These are phyloP conservation scores for Prunus campanulata DNA, from an alignment of 306 rosid species.

Conservation along the genomic window DNA sequence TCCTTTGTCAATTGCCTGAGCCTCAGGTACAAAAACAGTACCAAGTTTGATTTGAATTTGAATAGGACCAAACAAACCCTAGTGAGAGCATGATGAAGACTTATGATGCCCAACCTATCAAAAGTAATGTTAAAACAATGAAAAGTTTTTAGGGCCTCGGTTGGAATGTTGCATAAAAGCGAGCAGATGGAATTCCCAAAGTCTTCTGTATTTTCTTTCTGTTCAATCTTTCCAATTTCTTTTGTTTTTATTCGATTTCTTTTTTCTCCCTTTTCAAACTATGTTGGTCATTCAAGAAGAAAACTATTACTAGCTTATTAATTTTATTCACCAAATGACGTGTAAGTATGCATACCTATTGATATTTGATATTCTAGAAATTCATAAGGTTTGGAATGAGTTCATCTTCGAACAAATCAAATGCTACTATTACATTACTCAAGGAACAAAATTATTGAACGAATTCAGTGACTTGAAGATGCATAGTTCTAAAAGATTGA, in stretches of 20 bases:
- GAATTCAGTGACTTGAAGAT: no score
- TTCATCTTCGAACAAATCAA: background rate
- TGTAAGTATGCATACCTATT: background rate
- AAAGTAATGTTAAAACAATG: slow-evolving; percentile 1
- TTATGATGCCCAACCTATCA: background rate
- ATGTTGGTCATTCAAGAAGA: no score
- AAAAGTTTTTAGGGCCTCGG: background rate
- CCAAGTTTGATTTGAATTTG: background rate
- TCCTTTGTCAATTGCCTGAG: background rate
- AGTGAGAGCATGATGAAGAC: background rate
- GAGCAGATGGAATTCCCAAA: slow-evolving; percentile 41
- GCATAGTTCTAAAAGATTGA: no score
- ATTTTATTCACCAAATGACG: background rate
- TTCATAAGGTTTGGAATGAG: background rate
- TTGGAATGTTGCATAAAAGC: slow-evolving; percentile 50
- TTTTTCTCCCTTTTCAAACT: background rate
- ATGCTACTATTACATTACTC: no score
- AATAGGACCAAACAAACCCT: background rate
- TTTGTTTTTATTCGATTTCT: background rate
- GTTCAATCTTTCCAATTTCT: background rate
- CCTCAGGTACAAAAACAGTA: background rate
- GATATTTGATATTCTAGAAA: background rate
- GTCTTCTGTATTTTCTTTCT: slow-evolving; percentile 8
- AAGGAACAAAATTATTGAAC: no score
- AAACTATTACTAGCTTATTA: background rate